A percentile compares a stretch with the other conserved stretches of the same genome.
Conservation (phyloP, 2,329 filamentous ascomycete genomes). For the Claviceps paspali region DNA sequence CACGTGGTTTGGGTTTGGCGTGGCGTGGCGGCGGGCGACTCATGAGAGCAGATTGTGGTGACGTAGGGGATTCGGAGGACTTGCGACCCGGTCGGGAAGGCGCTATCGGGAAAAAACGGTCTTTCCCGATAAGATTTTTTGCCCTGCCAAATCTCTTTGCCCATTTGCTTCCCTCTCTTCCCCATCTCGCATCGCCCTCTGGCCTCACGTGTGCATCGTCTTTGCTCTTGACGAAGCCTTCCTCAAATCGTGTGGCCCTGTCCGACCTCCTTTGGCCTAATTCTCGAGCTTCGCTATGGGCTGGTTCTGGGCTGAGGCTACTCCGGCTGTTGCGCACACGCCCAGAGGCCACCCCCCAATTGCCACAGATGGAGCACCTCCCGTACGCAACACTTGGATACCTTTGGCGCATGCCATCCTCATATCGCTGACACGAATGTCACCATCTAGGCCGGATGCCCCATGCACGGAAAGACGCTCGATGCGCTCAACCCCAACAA, state of each 20-base stretch:
- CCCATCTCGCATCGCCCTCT: not conserved
- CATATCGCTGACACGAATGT: not conserved
- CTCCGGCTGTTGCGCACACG: conserved; percentile 19
- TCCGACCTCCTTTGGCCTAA: too few relatives aligned
- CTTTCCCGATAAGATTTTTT: conserved; percentile 3
- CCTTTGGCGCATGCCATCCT: not conserved
- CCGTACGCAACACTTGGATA: conserved; percentile 13
- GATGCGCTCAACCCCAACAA: conserved; percentile 27
- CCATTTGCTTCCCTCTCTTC: not conserved
- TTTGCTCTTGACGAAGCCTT: too few relatives aligned
- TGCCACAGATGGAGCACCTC: conserved; percentile 16
- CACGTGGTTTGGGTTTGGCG: too few relatives aligned
- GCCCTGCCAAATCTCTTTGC: conserved; percentile 1
- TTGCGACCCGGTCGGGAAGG: too few relatives aligned
- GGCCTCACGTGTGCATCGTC: too few relatives aligned
- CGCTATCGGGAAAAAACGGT: conserved; percentile 2
- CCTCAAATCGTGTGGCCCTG: too few relatives aligned
- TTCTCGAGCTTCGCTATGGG: conserved; percentile 28
- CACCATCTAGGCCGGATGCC: conserved; percentile 31
- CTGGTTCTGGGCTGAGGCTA: conserved; percentile 46
- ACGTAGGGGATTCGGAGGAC: conserved; percentile 7
- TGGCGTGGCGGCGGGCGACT: too few relatives aligned
- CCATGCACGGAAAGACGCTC: conserved; percentile 40
- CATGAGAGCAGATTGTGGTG: too few relatives aligned
- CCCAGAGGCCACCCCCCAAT: conserved; percentile 18